Percentiles rank a stretch among this genome's conserved stretches.
phyloP scores from a whole-genome alignment of 2,329 filamentous ascomycete genomes.

The Penicillium decumbens region DNA sequence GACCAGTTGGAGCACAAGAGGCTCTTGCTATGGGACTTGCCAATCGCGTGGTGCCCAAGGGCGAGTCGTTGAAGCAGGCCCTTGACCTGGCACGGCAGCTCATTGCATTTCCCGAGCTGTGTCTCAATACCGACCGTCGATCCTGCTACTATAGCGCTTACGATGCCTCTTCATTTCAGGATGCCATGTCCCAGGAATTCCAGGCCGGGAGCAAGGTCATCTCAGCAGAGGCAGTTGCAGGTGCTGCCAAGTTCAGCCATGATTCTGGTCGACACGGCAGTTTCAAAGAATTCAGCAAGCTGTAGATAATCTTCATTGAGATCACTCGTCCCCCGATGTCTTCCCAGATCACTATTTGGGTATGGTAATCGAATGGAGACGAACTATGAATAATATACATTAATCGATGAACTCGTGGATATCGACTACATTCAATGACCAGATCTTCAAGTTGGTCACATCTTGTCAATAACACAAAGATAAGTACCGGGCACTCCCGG shows the following conservation, averaged over 20 bases:
- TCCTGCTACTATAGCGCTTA: slow-evolving; percentile 51
- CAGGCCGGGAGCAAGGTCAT: slow-evolving; percentile 16
- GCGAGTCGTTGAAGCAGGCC: slow-evolving; percentile 49
- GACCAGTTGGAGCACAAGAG: slow-evolving; percentile 47
- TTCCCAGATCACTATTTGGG: background rate
- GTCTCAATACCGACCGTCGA: slow-evolving; percentile 50
- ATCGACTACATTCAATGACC: background rate
- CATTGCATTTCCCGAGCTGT: slow-evolving; percentile 49
- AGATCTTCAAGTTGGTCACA: background rate
- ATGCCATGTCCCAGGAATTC: slow-evolving; percentile 37
- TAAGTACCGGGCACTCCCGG: background rate
- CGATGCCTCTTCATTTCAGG: slow-evolving; percentile 46
- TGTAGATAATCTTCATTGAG: slow-evolving; percentile 1
- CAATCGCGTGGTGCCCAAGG: slow-evolving; percentile 51
- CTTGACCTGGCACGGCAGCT: slow-evolving; percentile 46
- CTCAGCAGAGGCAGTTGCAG: slow-evolving; percentile 14
- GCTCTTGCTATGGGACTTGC: slow-evolving; percentile 51
- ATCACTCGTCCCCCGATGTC: too few relatives aligned
- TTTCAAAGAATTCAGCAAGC: slow-evolving; percentile 18
- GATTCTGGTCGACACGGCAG: slow-evolving; percentile 17
- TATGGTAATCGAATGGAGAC: background rate
- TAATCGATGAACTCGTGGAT: slow-evolving; percentile 2
- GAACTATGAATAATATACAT: slow-evolving; percentile 10
- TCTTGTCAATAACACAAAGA: background rate
- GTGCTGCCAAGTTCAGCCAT: slow-evolving; percentile 17